phyloP scores from a whole-genome alignment of 805 yeast genomes.

The Wickerhamomyces alni region DNA sequence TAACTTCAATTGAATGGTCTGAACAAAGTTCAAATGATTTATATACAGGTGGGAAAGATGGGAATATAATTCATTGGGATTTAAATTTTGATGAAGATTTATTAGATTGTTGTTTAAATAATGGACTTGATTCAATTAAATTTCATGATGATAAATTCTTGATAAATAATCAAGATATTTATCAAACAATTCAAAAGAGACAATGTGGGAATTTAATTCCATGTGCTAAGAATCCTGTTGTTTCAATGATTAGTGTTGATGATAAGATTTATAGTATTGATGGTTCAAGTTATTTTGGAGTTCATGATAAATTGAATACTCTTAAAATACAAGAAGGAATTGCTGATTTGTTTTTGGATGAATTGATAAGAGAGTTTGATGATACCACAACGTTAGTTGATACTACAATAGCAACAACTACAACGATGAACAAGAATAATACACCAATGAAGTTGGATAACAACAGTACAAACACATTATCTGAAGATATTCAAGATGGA shows the following conservation, averaged over 20 bases:
- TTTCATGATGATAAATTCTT: constrained; percentile 24
- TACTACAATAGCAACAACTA: constrained; percentile 13
- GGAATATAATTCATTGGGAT: constrained; percentile 68
- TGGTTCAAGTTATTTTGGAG: constrained; percentile 47
- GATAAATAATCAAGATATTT: constrained; percentile 22
- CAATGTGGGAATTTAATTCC: constrained; percentile 63
- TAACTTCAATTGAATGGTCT: constrained; percentile 59
- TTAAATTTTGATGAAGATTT: constrained; percentile 28
- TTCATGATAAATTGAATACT: constrained; percentile 35
- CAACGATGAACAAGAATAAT: constrained; percentile 7
- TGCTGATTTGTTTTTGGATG: constrained; percentile 16
- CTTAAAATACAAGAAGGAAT: constrained; percentile 18
- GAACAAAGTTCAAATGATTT: constrained; percentile 42
- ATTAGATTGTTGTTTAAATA: constrained; percentile 37
- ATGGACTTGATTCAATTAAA: constrained; percentile 38
- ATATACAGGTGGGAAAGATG: constrained; percentile 59
- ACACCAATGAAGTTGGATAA: constrained; percentile 13
- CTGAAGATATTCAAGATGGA: constrained; percentile 3
- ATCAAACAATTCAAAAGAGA: constrained; percentile 31
- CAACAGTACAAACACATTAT: constrained; percentile 11
- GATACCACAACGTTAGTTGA: constrained; percentile 2
- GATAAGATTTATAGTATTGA: constrained; percentile 47
- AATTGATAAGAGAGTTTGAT: constrained; percentile 15
- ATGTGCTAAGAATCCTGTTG: constrained; percentile 46
- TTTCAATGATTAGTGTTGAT: constrained; percentile 36